Evolutionary conservation across 805 yeast genomes (phyloP), one percentile per base, ranked within the genome.

Genomic region (Wickerhamomyces subpelliculosus): DNA sequence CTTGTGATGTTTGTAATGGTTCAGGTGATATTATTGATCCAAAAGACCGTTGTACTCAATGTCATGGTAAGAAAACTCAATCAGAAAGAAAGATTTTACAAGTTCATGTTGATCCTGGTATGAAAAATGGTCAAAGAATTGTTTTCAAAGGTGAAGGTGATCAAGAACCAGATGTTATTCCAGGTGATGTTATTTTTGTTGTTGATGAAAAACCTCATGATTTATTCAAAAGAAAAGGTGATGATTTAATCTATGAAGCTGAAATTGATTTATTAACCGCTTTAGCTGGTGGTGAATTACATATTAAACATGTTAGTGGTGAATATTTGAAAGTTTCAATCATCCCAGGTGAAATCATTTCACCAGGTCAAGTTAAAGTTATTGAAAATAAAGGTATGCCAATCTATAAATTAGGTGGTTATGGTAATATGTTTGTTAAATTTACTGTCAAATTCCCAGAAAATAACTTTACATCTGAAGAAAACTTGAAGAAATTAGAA

Each of bases 101-200:
- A 34, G 67, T 80, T 8, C 60, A 60, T n/a, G 63, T 80, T 3
- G 67, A 70, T 14, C 76, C 78, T 3, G 89, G 89, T 3, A 63
- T 75, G 29, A 58, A 60, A 30, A 55, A 70, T 35, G 78, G 79
- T 0, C 77, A 76, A 43, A 58, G 63, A 32, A 67, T 79, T 16
- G 61, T 75, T 1, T 58, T 79, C 17, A 61, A 68, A n/a, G 74
- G 78, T 6, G 79, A 74, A 48, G 84, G 80, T 0, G 88, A 82
- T 50, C 83, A 80, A 54, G 82, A 77, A 0, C 54, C 71, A 16
- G 65, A 69, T 42, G 60, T 75, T 4, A 58, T 71, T 4, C 83
- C 88, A 0, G 89, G 89, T 2, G 85, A 82, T 54, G 80, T 82
- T 7, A 60, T 80, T 3, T 69, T 82, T 9, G 73, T 71, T 2